These are phyloP conservation scores for Talaromyces sp. DNA, from an alignment of 2,329 filamentous ascomycete genomes.

Conservation along the genomic window DNA sequence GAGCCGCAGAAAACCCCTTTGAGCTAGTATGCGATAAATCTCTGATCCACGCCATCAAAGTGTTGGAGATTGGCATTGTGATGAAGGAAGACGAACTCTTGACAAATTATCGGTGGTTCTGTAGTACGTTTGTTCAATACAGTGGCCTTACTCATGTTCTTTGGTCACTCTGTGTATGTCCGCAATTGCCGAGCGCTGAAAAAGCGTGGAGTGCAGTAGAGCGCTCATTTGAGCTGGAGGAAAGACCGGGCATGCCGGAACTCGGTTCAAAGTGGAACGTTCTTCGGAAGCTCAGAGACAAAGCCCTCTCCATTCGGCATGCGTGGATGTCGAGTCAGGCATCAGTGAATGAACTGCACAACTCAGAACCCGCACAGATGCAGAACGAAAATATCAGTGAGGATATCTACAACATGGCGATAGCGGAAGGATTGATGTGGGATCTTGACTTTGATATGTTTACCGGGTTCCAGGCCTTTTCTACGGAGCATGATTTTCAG, in stretches of 20 bases:
- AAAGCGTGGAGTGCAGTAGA: conserved; percentile 32
- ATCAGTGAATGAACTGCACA: background rate
- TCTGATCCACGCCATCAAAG: background rate
- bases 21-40: background rate
- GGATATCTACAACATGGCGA: conserved; percentile 7
- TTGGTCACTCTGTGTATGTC: conserved; percentile 44
- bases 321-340: background rate
- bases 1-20: background rate
- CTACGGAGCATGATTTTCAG: background rate
- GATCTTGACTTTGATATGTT: conserved; percentile 8
- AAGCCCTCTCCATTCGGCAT: background rate
- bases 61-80: background rate
- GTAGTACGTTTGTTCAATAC: conserved; percentile 43
- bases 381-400: background rate
- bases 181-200: conserved; percentile 27
- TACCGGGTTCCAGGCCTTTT: background rate
- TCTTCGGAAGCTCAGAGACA: conserved; percentile 1
- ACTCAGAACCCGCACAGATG: background rate
- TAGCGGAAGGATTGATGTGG: conserved; percentile 7
- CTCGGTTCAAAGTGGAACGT: background rate
- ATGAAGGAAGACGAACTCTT: background rate
- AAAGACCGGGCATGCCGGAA: background rate
- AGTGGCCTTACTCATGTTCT: conserved; percentile 45
- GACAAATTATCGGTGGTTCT: conserved; percentile 31
- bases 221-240: background rate